Evolutionary conservation across 108 stramenopile genomes (phyloP), one percentile per base, ranked within the genome.

Genomic region (Pseudonitzschia multiseries): DNA sequence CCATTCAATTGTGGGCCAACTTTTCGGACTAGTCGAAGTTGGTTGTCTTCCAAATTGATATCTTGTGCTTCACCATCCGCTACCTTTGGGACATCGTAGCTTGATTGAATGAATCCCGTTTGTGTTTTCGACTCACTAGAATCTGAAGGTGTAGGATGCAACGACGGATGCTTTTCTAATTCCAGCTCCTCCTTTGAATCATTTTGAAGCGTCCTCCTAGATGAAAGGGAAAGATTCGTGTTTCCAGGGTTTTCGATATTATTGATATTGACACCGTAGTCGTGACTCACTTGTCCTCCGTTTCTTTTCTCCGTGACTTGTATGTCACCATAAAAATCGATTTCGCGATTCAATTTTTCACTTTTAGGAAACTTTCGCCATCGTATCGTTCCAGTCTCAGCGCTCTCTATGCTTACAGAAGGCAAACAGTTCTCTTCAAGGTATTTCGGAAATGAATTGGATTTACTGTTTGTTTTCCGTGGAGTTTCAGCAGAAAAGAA

Each of bases 341-440:
- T 46, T 62, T 52, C 15, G 5, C 72, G 44, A 20, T 44, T 61
- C 43, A 59, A 31, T 57, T 57, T 22, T 0, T 48, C 27, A 29
- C 18, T 31, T 27, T 52, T 26, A 5, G 72, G 20, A 43, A 70
- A 76, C 31, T 76, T 21, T 42, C 75, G 57, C 75, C 75, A 76
- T 17, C 75, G 75, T 32, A 76, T 61, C 2, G 32, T 18, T 44
- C 74, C 74, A 22, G 67, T 44, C 17, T 76, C 64, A 2, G 59
- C 68, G 33, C 64, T 52, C 24, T 70, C 69, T 50, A 76, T 69
- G 57, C 48, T 20, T 36, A 76, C 68, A 27, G 62, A 63, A 40
- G 76, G 76, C 17, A 71, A 50, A 50, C 40, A 63, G 13, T 40
- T 63, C 15, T 63, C 31, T 33, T 29, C 62, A 21, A 63, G 62